Base-by-base conservation (phyloP, 331 rosid genomes). In the Erythrophleum ivorense region DNA sequence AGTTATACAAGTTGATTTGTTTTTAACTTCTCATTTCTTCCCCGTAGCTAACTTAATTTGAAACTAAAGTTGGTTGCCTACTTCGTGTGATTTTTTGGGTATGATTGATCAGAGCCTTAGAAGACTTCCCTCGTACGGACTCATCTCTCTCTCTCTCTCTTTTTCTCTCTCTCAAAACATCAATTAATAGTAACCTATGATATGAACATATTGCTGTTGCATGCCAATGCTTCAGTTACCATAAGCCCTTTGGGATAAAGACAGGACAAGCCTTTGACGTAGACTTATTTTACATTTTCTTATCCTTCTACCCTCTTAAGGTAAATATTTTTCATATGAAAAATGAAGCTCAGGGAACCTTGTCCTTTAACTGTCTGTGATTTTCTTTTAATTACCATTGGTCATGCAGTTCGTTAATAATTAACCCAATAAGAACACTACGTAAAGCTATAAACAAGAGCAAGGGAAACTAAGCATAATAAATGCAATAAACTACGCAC, bases 161-260 rank as follows among this genome's bases (percentile, higher is more conserved):
- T 0, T 1, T 36, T 36, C 29, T 24, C 29, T 24, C 29, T 24
- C 29, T 24, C 29, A 24, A 24, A 24, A 24, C 29, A 24, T 24
- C 29, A 24, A 24, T 24, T 24, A 24, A 24, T 24, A 0, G 0
- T 24, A 24, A 24, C 29, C 29, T 24, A 24, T 24, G 29, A 24
- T 24, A 24, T 24, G 29, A 24, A 80, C 65, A 67, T 66, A 68
- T 53, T 82, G 83, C 88, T 82, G 29, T 24, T 24, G 29, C 29
- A 24, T 81, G 83, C 75, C 80, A 34, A 24, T 31, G 57, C 46
- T 73, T 41, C 9, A 24, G 29, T 24, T 9, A 19, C 2, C 16
- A 59, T 59, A 58, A 19, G 14, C 36, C 65, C 5, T 58, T 21
- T 31, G 8, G 12, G 24, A 58, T 21, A 58, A 58, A 24, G 15